Conservation (phyloP, 495 filamentous ascomycete species). For the Lasiosphaeriaceae sp. region DNA sequence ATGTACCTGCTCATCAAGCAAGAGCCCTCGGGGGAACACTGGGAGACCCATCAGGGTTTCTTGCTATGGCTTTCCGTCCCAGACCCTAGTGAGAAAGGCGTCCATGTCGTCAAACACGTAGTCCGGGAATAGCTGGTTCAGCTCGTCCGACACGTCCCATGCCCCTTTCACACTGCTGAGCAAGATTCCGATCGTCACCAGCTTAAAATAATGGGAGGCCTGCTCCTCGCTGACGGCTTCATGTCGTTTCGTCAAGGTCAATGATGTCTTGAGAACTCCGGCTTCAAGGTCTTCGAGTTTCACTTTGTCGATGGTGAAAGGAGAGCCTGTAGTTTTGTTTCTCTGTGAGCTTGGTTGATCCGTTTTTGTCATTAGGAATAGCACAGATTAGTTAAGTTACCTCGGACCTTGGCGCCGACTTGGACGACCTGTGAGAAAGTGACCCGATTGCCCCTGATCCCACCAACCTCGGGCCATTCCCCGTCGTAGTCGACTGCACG, state of each 20-base stretch:
- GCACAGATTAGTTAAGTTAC: neutral
- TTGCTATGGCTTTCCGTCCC: constrained; percentile 41
- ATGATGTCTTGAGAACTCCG: constrained; percentile 43
- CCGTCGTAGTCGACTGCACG: constrained; percentile 51
- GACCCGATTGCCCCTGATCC: constrained; percentile 46
- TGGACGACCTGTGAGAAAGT: constrained; percentile 40
- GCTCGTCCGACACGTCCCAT: constrained; percentile 46
- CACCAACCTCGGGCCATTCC: constrained; percentile 51
- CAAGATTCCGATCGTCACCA: constrained; percentile 37
- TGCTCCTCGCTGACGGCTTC: constrained; percentile 41
- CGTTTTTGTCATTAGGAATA: neutral
- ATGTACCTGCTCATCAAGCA: too few relatives aligned
- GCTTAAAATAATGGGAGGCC: constrained; percentile 27
- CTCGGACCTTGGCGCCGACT: constrained; percentile 42
- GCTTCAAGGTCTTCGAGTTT: constrained; percentile 42
- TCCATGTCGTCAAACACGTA: constrained; percentile 47
- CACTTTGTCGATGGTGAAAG: constrained; percentile 44
- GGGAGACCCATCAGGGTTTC: too few relatives aligned
- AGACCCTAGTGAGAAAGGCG: constrained; percentile 44
- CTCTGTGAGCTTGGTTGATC: neutral
- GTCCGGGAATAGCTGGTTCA: constrained; percentile 51
- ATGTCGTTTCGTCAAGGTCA: constrained; percentile 40
- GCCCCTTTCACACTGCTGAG: constrained; percentile 38
- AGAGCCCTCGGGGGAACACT: too few relatives aligned
- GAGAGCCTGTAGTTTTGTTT: constrained; percentile 19